phyloP scores from a whole-genome alignment of 176 grass and related monocot genomes.

The Aechmea fasciata region DNA sequence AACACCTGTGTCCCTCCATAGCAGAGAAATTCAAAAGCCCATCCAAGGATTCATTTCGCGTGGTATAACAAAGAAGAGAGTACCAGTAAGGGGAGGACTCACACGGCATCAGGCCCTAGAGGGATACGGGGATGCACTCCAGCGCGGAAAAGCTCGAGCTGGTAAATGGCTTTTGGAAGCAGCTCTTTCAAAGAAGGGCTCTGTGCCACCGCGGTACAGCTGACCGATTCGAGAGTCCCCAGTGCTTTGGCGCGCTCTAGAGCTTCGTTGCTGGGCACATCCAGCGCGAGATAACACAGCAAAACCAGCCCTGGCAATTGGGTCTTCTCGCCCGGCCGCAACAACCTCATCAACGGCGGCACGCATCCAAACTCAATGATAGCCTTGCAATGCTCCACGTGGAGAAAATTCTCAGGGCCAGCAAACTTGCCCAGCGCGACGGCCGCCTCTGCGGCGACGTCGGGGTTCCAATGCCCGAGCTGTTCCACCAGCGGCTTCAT shows the following conservation, averaged over 20 bases:
- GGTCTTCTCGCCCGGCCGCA: slow-evolving; percentile 2
- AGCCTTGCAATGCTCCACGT: slow-evolving; percentile 8
- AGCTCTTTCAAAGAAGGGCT: slow-evolving; percentile 8
- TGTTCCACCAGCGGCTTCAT: neutral
- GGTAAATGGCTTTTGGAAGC: slow-evolving; percentile 15
- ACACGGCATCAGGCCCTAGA: neutral
- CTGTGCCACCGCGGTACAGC: neutral
- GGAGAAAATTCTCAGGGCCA: slow-evolving; percentile 1
- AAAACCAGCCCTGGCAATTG: slow-evolving; percentile 13
- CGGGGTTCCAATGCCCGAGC: slow-evolving; percentile 8
- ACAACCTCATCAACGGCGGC: slow-evolving; percentile 8
- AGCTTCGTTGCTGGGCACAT: slow-evolving; percentile 16
- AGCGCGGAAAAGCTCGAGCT: slow-evolving; percentile 14
- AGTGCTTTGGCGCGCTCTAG: slow-evolving; percentile 15
- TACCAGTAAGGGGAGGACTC: neutral
- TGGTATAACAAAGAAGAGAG: neutral
- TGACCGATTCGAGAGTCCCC: slow-evolving; percentile 1
- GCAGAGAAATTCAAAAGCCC: neutral
- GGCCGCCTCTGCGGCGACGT: slow-evolving; percentile 5
- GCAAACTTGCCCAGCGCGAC: slow-evolving; percentile 10
- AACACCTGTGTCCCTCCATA: neutral
- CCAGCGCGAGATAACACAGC: slow-evolving; percentile 11
- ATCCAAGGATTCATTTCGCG: neutral
- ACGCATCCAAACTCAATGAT: slow-evolving; percentile 13
- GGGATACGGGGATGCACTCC: neutral